phyloP scores from a whole-genome alignment of 73 alveolate genomes.

The Paramecium sexaurelia region DNA sequence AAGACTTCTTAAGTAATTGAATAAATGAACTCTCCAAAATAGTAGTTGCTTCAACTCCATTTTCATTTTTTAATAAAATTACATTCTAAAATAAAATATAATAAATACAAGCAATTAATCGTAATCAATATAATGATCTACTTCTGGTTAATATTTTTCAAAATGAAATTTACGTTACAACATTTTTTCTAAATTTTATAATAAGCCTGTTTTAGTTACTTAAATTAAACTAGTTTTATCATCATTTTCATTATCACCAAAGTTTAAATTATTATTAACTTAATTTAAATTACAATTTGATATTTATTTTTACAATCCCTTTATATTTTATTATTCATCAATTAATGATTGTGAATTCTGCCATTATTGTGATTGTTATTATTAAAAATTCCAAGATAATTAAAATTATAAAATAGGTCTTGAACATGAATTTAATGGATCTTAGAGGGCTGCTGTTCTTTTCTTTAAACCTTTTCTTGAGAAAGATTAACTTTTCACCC shows the following conservation, averaged over 20 bases:
- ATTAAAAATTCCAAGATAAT: neutral
- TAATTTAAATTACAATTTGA: neutral
- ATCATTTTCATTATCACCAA: neutral
- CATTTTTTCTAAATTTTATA: neutral
- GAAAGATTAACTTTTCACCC: neutral
- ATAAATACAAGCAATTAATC: neutral
- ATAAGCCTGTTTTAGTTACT: neutral
- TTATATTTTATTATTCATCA: neutral
- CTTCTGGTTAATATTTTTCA: constrained; percentile 36
- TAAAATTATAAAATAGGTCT: neutral
- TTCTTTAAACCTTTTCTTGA: neutral
- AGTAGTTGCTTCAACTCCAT: neutral
- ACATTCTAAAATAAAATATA: neutral
- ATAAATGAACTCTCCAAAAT: neutral
- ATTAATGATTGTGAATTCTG: neutral
- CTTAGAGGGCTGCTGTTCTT: neutral
- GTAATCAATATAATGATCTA: constrained; percentile 15
- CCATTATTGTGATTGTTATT: neutral
- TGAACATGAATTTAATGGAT: neutral
- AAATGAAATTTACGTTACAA: neutral
- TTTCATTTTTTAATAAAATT: neutral
- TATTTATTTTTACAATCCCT: neutral
- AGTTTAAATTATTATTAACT: neutral
- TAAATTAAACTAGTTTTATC: neutral
- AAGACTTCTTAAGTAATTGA: neutral